A percentile compares a stretch with the other conserved stretches of the same genome.
phyloP scores from a whole-genome alignment of 2,329 filamentous ascomycete species.

The Colletotrichum echinochloae region DNA sequence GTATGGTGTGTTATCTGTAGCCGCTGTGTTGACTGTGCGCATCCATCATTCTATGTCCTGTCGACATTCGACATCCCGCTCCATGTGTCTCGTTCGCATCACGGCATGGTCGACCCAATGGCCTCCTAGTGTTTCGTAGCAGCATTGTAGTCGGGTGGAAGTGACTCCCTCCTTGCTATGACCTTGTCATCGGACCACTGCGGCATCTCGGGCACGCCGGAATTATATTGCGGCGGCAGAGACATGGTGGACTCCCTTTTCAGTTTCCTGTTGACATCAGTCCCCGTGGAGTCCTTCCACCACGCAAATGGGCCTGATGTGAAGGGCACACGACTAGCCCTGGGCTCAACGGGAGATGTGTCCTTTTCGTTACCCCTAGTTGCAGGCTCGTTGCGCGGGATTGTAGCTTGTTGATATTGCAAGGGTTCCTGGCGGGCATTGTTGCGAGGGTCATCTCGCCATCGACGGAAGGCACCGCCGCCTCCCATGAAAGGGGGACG shows the following conservation, averaged over 20 bases:
- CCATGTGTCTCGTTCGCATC: background rate
- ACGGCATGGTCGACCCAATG: background rate
- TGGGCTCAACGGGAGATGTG: background rate
- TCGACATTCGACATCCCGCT: too few species aligned
- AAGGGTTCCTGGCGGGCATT: background rate
- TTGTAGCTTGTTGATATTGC: background rate
- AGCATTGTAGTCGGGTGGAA: slow-evolving; percentile 27
- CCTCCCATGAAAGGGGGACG: slow-evolving; percentile 26
- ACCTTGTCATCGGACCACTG: background rate
- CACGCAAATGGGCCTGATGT: slow-evolving; percentile 17
- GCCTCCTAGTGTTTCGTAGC: slow-evolving; percentile 15
- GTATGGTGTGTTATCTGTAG: background rate
- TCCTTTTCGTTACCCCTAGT: slow-evolving; percentile 15
- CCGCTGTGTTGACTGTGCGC: background rate
- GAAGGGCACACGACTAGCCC: slow-evolving; percentile 18
- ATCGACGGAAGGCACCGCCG: slow-evolving; percentile 13
- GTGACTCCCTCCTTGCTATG: background rate
- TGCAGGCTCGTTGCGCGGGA: background rate
- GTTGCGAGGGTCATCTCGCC: slow-evolving; percentile 12
- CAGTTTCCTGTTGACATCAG: background rate
- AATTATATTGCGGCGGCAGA: slow-evolving; percentile 20
- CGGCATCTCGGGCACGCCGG: slow-evolving; percentile 6
- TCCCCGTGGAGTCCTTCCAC: slow-evolving; percentile 10
- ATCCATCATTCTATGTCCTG: background rate
- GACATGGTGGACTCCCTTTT: slow-evolving; percentile 21